Conservation (phyloP, 495 filamentous ascomycete species). For the Pyrenula massariospora region DNA sequence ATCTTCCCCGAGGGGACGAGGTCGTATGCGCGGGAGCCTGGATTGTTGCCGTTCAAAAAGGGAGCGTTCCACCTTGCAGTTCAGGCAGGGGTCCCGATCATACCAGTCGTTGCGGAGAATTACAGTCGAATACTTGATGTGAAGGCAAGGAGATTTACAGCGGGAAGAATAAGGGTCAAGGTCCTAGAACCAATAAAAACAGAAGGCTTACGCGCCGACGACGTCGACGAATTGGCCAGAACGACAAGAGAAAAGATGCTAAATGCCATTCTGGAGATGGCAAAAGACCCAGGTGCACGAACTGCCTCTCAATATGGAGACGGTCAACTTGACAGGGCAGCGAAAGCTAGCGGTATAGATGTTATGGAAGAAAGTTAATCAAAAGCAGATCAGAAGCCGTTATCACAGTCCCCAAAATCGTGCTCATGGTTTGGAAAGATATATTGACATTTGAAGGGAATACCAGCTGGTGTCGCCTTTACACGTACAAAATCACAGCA, state of each 20-base stretch:
- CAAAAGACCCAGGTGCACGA: slow-evolving; percentile 16
- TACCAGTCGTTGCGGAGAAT: slow-evolving; percentile 75
- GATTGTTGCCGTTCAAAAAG: slow-evolving; percentile 88
- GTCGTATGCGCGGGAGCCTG: slow-evolving; percentile 72
- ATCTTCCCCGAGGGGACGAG: slow-evolving; percentile 93
- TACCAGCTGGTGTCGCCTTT: too few relatives aligned
- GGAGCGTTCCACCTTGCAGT: slow-evolving; percentile 94
- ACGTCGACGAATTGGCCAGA: slow-evolving; percentile 70
- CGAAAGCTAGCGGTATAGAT: not conserved
- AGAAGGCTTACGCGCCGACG: slow-evolving; percentile 58
- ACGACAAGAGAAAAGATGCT: slow-evolving; percentile 71
- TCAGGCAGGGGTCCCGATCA: slow-evolving; percentile 83
- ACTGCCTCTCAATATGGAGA: not conserved
- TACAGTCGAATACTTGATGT: slow-evolving; percentile 75
- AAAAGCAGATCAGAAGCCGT: not conserved
- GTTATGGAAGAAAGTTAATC: not conserved
- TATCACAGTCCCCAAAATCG: not conserved
- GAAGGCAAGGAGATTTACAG: slow-evolving; percentile 54
- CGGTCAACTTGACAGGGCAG: not conserved
- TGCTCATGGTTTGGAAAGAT: not conserved
- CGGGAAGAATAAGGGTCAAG: slow-evolving; percentile 69
- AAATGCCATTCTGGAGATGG: slow-evolving; percentile 54
- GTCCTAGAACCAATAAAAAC: slow-evolving; percentile 82
- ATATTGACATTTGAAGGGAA: too few relatives aligned
- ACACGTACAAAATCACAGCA: too few relatives aligned